Conservation (phyloP, 2,329 filamentous ascomycete genomes). For the Ceratocystis diversiconidia region DNA sequence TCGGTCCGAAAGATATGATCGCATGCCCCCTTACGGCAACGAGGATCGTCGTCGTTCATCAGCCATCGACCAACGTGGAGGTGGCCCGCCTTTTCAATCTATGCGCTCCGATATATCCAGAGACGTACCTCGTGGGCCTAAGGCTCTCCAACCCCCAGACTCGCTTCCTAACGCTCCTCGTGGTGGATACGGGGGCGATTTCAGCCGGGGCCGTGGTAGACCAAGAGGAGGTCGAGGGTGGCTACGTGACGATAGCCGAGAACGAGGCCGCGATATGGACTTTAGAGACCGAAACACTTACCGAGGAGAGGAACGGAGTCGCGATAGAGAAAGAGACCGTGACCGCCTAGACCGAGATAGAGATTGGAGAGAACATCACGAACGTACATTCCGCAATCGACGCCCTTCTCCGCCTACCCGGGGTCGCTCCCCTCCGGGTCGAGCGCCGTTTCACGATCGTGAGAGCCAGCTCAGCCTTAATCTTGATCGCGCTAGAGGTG, state of each 20-base stretch:
- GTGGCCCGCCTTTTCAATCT: slow-evolving; percentile 44
- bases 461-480: slow-evolving; percentile 50
- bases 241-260: slow-evolving; percentile 47
- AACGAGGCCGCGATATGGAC: slow-evolving; percentile 44
- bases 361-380: slow-evolving; percentile 33
- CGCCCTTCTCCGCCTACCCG: slow-evolving; percentile 46
- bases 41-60: slow-evolving; percentile 57
- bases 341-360: slow-evolving; percentile 32
- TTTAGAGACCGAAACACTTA: slow-evolving; percentile 38
- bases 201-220: slow-evolving; percentile 37
- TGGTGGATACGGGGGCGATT: slow-evolving; percentile 51
- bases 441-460: slow-evolving; percentile 49
- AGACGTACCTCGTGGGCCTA: slow-evolving; percentile 67
- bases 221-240: slow-evolving; percentile 44
- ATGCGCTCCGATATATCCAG: slow-evolving; percentile 41
- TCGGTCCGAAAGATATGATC: slow-evolving; percentile 50
- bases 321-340: slow-evolving; percentile 41
- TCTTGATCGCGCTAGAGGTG: slow-evolving; percentile 51
- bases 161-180: slow-evolving; percentile 53
- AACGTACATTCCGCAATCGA: slow-evolving; percentile 26
- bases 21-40: slow-evolving; percentile 42
- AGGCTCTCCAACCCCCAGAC: slow-evolving; percentile 49
- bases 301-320: slow-evolving; percentile 41
- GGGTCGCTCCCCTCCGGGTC: slow-evolving; percentile 50
- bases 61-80: slow-evolving; percentile 29